A percentile compares a stretch with the other conserved stretches of the same genome.
These are phyloP conservation scores for Pisolithus sp. DNA, from an alignment of 768 basidiomycete species.

Conservation along the genomic window DNA sequence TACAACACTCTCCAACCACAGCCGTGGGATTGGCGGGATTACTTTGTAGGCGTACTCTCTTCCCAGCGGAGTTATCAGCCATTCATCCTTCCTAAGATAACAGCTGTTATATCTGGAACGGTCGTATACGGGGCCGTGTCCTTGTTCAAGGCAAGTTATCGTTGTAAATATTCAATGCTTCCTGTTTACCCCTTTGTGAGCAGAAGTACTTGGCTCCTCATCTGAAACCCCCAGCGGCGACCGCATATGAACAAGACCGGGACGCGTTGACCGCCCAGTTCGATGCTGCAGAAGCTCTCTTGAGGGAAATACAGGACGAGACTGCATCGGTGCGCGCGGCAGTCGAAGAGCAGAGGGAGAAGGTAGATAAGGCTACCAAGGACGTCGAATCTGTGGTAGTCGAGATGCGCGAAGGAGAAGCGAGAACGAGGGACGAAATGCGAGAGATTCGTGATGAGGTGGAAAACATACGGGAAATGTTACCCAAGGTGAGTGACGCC, in stretches of 20 bases:
- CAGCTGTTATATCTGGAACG: conserved; percentile 84
- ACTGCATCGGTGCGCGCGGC: conserved; percentile 64
- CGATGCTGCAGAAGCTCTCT: conserved; percentile 75
- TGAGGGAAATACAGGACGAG: conserved; percentile 76
- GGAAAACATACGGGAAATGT: conserved; percentile 81
- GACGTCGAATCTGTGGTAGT: conserved; percentile 68
- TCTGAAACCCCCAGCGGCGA: conserved; percentile 78
- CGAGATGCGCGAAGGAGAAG: conserved; percentile 74
- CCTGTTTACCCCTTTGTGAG: not conserved
- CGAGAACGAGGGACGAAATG: conserved; percentile 79
- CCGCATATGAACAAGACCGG: conserved; percentile 85
- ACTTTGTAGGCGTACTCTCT: conserved; percentile 62
- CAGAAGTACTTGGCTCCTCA: conserved; percentile 92
- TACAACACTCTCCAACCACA: conserved; percentile 39
- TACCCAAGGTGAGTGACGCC: conserved; percentile 69
- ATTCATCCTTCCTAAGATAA: conserved; percentile 53
- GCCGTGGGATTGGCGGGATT: conserved; percentile 92
- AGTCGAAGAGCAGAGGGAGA: conserved; percentile 70
- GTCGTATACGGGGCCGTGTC: conserved; percentile 75
- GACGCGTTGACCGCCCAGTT: conserved; percentile 83
- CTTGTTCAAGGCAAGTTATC: conserved; percentile 59
- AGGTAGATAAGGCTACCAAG: conserved; percentile 62
- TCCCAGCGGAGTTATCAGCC: conserved; percentile 14
- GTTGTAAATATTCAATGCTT: not conserved
- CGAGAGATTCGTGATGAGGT: conserved; percentile 89